These are phyloP conservation scores for Acephala macrosclerotiorum DNA, from an alignment of 2,329 filamentous ascomycete genomes.

Conservation along the genomic window DNA sequence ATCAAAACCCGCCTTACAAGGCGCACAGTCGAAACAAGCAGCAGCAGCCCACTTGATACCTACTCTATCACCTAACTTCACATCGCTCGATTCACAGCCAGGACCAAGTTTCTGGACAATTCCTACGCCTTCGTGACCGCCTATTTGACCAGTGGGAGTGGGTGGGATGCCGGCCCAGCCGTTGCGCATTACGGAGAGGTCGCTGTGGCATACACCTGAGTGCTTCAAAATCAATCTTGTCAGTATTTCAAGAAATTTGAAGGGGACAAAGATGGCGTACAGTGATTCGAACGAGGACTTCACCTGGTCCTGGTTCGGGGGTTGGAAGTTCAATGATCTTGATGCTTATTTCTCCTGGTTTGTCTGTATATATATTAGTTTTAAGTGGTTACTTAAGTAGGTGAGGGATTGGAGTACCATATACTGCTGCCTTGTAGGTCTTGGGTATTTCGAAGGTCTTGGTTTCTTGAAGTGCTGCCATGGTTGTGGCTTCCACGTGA, in stretches of 20 bases:
- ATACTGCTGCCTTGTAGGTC: conserved; percentile 67
- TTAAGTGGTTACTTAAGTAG: no score
- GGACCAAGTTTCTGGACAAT: conserved; percentile 68
- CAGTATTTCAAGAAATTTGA: no score
- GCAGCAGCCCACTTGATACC: conserved; percentile 63
- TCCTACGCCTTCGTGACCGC: conserved; percentile 73
- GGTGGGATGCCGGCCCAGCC: conserved; percentile 58
- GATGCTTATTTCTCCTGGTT: conserved; percentile 67
- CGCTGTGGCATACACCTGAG: conserved; percentile 30
- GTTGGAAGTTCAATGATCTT: conserved; percentile 67
- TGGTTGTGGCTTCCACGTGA: background rate
- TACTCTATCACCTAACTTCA: conserved; percentile 69
- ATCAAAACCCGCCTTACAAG: conserved; percentile 23
- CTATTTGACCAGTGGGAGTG: conserved; percentile 66
- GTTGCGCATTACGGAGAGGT: conserved; percentile 57
- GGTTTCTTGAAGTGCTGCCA: conserved; percentile 11
- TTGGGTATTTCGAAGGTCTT: conserved; percentile 51
- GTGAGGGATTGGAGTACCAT: conserved; percentile 46
- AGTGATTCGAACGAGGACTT: conserved; percentile 66
- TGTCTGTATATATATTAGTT: conserved; percentile 45
- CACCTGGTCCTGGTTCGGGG: conserved; percentile 65
- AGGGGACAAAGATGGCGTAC: no score
- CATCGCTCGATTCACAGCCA: conserved; percentile 56
- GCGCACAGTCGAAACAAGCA: conserved; percentile 21
- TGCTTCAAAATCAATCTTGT: conserved; percentile 13